Base-by-base conservation (phyloP, 2,329 filamentous ascomycete species). In the Pochonia chlamydosporia region DNA sequence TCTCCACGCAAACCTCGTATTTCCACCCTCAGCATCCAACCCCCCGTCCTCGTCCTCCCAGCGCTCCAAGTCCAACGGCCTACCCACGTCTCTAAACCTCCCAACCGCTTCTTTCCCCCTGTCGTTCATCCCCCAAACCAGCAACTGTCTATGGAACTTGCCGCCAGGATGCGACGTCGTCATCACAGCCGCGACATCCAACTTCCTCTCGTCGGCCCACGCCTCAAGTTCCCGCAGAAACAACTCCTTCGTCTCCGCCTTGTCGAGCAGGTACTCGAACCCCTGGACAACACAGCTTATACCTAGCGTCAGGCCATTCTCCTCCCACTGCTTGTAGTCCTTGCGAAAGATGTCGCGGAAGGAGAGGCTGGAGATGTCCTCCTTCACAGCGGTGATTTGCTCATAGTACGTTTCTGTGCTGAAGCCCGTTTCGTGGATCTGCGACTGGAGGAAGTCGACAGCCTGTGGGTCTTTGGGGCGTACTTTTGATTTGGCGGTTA, bases 281-380 rank as follows among this genome's bases (percentile, higher is more conserved):
- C 75, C 67, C 54, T 81, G 81, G 3, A 86, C 79, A 3, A 84
- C 72, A 36, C 79, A 79, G 56, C 80, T 79, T 14, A 88, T 80
- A n/a, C 87, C 87, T 4, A 92, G 72, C 16, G 67, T 72, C 31
- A 81, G 60, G 0, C 64, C 68, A 10, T 69, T 68, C 47, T 81
- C 79, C 10, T 67, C 68, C 87, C 87, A 93, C 59, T 87, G 76
- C 68, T 95, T 95, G 67, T 91, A 95, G 66, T 95, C 88, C 63
- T 92, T 92, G 53, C 85, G 75, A 44, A 92, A 65, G 33, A 91
- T 76, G 55, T 91, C 87, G 20, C 75, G 68, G 54, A 89, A 64
- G 31, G 67, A 70, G 40, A 93, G 66, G 0, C 60, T 55, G 3
- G 75, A 78, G 44, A 93, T 74, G 54, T 89, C 78, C 52, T 81